phyloP scores from a whole-genome alignment of 2,329 filamentous ascomycete genomes.

The Ophiostoma novo-ulmi region DNA sequence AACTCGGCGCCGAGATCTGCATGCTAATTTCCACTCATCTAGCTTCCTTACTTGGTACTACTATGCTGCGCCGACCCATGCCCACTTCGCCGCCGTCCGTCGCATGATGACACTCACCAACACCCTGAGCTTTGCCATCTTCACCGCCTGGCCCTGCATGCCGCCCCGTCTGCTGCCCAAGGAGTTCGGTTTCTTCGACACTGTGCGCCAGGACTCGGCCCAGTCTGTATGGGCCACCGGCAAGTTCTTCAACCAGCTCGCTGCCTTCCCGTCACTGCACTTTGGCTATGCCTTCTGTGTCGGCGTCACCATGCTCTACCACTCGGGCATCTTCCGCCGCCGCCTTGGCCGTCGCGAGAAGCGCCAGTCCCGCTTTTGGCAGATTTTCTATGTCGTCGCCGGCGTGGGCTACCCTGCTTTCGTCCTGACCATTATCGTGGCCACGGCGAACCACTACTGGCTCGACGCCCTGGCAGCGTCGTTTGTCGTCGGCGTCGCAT shows the following conservation, averaged over 20 bases:
- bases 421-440: conserved; percentile 4
- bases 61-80: conserved; percentile 12
- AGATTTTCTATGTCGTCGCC: background rate
- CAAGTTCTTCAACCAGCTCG: conserved; percentile 15
- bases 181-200: conserved; percentile 14
- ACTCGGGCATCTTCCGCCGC: conserved; percentile 12
- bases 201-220: conserved; percentile 7
- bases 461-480: background rate
- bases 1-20: background rate
- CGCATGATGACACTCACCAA: conserved; percentile 14
- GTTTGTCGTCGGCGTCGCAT: background rate
- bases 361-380: conserved; percentile 1
- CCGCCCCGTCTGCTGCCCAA: conserved; percentile 10
- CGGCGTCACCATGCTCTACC: conserved; percentile 15
- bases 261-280: conserved; percentile 9
- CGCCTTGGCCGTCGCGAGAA: conserved; percentile 14
- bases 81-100: conserved; percentile 13
- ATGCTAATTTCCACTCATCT: background rate
- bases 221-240: conserved; percentile 9
- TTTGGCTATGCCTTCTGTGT: conserved; percentile 12
- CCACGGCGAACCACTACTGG: conserved; percentile 13
- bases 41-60: conserved; percentile 13
- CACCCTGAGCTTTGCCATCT: conserved; percentile 8
- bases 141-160: conserved; percentile 13
- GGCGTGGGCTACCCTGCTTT: conserved; percentile 3